Evolutionary conservation across 2,329 filamentous ascomycete species (phyloP).

Genomic region (Ascochyta fabae): DNA sequence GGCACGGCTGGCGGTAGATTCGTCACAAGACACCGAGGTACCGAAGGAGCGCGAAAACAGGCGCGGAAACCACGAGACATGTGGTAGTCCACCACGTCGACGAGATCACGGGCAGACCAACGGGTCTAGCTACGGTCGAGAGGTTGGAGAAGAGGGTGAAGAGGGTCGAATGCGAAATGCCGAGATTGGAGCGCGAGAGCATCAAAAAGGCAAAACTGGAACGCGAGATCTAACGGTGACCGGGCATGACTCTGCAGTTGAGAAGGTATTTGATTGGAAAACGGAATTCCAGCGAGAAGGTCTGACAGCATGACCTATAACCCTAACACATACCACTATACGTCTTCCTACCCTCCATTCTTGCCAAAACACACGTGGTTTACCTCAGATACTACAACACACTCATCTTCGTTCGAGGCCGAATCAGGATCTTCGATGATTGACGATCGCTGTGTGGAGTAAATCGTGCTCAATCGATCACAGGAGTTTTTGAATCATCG

Average conservation of each 20-base stretch:
- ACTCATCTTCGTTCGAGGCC: too few species aligned
- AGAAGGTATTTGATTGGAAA: slow-evolving; percentile 6
- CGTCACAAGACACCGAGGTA: not conserved
- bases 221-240: not conserved
- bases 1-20: slow-evolving; percentile 9
- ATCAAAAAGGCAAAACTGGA: not conserved
- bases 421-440: too few species aligned
- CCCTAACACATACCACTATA: not conserved
- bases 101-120: slow-evolving; percentile 9
- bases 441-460: too few species aligned
- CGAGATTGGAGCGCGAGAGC: not conserved
- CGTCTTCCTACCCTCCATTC: not conserved
- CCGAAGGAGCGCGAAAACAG: not conserved
- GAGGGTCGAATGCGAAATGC: slow-evolving; percentile 1
- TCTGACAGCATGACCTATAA: slow-evolving; percentile 3
- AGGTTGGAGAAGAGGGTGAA: slow-evolving; percentile 1
- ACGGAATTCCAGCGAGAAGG: slow-evolving; percentile 8
- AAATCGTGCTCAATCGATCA: too few species aligned
- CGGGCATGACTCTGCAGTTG: not conserved
- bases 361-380: too few species aligned
- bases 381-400: too few species aligned
- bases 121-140: slow-evolving; percentile 7
- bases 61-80: not conserved
- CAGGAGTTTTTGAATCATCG: too few species aligned
- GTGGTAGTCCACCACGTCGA: slow-evolving; percentile 15